phyloP scores from a whole-genome alignment of 1,139 yeast genomes.

The Suhomyces chickasaworum region DNA sequence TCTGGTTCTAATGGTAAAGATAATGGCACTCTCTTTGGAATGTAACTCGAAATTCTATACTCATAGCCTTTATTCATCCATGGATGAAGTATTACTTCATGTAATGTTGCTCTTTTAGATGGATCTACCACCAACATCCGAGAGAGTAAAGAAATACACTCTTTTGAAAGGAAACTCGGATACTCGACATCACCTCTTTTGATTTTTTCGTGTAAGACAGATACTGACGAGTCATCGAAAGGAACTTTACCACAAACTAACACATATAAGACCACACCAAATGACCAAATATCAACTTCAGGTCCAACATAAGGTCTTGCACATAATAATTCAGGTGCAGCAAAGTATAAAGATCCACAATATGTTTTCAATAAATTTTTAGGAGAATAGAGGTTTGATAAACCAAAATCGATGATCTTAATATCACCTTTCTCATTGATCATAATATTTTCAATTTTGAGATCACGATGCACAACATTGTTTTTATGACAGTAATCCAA shows the following conservation, averaged over 20 bases:
- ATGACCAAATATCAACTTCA: slow-evolving; percentile 98
- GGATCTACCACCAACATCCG: slow-evolving; percentile 95
- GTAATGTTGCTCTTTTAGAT: slow-evolving; percentile 70
- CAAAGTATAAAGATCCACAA: slow-evolving; percentile 97
- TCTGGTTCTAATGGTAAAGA: slow-evolving; percentile 69
- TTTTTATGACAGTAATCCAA: slow-evolving; percentile 90
- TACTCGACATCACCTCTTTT: slow-evolving; percentile 92
- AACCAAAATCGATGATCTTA: slow-evolving; percentile 93
- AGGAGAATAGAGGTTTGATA: slow-evolving; percentile 82
- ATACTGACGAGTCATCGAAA: slow-evolving; percentile 93
- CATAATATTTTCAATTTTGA: slow-evolving; percentile 95
- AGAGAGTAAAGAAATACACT: slow-evolving; percentile 79
- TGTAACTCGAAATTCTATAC: slow-evolving; percentile 64
- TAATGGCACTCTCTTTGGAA: slow-evolving; percentile 79
- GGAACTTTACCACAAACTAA: slow-evolving; percentile 98
- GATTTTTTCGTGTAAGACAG: slow-evolving; percentile 90
- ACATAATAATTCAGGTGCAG: slow-evolving; percentile 93
- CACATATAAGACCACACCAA: slow-evolving; percentile 94
- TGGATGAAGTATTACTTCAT: slow-evolving; percentile 83
- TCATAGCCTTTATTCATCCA: slow-evolving; percentile 96
- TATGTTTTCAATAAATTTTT: slow-evolving; percentile 80
- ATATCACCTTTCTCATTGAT: slow-evolving; percentile 92
- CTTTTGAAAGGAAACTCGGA: slow-evolving; percentile 78
- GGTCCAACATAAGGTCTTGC: slow-evolving; percentile 96
- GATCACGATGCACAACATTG: slow-evolving; percentile 94